A percentile compares a stretch with the other conserved stretches of the same genome.
Conservation (phyloP, 495 filamentous ascomycete genomes). For the Neurospora discreta region DNA sequence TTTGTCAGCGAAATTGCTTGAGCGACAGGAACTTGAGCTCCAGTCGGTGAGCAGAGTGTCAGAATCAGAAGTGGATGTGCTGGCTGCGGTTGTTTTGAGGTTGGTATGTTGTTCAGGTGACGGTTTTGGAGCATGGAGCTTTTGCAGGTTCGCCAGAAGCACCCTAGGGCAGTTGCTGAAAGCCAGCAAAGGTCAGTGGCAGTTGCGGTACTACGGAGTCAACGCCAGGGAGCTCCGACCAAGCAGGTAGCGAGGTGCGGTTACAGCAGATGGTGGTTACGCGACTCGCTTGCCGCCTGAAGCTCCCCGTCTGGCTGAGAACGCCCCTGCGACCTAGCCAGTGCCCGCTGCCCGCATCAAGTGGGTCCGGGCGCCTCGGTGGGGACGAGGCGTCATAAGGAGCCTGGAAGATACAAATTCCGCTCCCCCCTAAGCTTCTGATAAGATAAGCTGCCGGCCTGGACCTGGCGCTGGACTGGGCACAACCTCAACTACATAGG, state of each 20-base stretch:
- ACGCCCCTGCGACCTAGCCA: neutral
- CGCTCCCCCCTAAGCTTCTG: neutral
- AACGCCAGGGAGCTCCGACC: neutral
- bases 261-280: slow-evolving; percentile 26
- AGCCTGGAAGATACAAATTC: neutral
- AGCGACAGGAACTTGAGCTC: neutral
- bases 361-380: neutral
- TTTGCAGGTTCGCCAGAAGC: slow-evolving; percentile 8
- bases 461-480: neutral
- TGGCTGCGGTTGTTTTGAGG: neutral
- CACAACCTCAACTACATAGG: too few relatives aligned
- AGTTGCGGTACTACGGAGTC: neutral
- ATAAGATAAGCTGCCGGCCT: neutral
- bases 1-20: neutral
- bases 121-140: slow-evolving; percentile 12
- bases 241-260: too few relatives aligned
- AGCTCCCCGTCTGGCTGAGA: slow-evolving; percentile 1
- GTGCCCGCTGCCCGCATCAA: neutral
- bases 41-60: neutral
- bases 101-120: slow-evolving; percentile 9
- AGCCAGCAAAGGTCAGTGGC: slow-evolving; percentile 8
- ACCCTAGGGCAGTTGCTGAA: neutral
- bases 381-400: neutral
- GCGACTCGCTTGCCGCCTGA: slow-evolving; percentile 32
- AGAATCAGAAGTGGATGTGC: neutral